These are phyloP conservation scores for Glaciozyma martinii DNA, from an alignment of 768 basidiomycete genomes.

Conservation along the genomic window DNA sequence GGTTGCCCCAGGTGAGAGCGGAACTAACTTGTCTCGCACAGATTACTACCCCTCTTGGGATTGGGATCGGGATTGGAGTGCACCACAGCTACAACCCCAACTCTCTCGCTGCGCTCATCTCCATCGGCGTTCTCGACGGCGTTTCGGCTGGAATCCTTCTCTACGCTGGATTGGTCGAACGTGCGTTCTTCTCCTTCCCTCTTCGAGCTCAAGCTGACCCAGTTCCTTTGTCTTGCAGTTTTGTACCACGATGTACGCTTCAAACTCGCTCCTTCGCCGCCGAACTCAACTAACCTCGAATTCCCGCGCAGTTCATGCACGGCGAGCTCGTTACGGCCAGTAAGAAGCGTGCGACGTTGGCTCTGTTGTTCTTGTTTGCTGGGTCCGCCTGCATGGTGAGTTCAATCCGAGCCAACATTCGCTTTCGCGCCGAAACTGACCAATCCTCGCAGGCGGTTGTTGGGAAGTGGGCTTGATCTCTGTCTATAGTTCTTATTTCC, in stretches of 20 bases:
- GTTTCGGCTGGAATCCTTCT: constrained; percentile 38
- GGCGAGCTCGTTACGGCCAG: constrained; percentile 16
- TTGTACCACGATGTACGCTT: constrained; percentile 26
- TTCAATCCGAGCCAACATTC: background rate
- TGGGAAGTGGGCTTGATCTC: constrained; percentile 23
- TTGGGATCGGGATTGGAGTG: constrained; percentile 39
- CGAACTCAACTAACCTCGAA: background rate
- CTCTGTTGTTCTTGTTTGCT: constrained; percentile 18
- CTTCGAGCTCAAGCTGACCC: no score
- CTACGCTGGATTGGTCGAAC: constrained; percentile 31
- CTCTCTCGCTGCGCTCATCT: constrained; percentile 32
- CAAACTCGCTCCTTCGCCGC: background rate
- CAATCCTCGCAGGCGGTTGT: constrained; percentile 11
- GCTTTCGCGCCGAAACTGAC: background rate
- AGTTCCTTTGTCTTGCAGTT: background rate
- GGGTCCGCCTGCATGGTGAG: constrained; percentile 24
- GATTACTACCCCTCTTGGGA: constrained; percentile 38
- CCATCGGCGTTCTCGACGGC: constrained; percentile 38
- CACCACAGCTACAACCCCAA: constrained; percentile 36
- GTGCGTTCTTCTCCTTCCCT: no score
- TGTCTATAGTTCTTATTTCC: no score
- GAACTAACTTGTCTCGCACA: no score
- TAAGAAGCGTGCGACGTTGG: background rate
- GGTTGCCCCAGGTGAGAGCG: background rate
- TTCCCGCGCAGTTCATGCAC: constrained; percentile 25